phyloP scores from a whole-genome alignment of 129 eudicot species.

The Ambrosia artemisiifolia region DNA sequence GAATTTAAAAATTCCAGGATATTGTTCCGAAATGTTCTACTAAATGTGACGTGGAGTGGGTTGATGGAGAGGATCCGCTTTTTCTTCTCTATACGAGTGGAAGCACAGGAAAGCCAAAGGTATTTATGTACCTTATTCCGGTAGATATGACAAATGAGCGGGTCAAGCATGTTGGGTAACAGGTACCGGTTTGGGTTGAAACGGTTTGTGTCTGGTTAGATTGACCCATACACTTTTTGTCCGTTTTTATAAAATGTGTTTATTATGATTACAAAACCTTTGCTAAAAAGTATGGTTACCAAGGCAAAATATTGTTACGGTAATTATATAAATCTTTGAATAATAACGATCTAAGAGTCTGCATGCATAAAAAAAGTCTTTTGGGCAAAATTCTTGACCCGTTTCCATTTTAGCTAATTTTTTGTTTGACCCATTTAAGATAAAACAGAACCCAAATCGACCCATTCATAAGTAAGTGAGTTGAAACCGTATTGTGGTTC shows the following conservation, averaged over 20 bases:
- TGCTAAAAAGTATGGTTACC: background rate
- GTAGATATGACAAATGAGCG: background rate
- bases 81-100: constrained; percentile 98
- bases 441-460: background rate
- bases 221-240: background rate
- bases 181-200: background rate
- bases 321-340: background rate
- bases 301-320: background rate
- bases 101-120: constrained; percentile 99
- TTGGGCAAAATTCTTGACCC: background rate
- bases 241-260: background rate
- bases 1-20: constrained; percentile 45
- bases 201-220: background rate
- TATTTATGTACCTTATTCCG: constrained; percentile 21
- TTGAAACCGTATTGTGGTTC: background rate
- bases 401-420: background rate
- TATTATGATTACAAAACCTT: background rate
- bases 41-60: constrained; percentile 86
- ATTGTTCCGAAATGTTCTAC: constrained; percentile 65
- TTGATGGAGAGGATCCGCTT: constrained; percentile 96
- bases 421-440: background rate
- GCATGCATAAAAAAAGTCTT: background rate
- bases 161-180: background rate
- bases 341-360: background rate
- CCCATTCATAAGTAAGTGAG: background rate